phyloP scores from a whole-genome alignment of 495 filamentous ascomycete genomes.

The Penicillium soppii region DNA sequence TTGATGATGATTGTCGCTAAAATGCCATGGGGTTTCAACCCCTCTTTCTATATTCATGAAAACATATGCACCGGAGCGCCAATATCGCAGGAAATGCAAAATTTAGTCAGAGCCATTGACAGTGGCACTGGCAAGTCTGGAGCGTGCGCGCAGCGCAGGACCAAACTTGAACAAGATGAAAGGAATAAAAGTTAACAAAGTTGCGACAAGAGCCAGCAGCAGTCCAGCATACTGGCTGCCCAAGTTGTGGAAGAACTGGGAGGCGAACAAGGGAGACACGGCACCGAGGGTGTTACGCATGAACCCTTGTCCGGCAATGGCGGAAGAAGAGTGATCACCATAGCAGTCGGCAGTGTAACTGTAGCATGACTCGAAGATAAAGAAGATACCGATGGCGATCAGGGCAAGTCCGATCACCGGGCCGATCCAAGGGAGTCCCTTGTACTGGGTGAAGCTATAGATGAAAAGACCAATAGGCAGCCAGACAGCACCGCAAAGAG shows the following conservation, averaged over 20 bases:
- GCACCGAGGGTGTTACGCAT: slow-evolving; percentile 51
- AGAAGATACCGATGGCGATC: slow-evolving; percentile 48
- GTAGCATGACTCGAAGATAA: slow-evolving; percentile 46
- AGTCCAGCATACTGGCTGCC: slow-evolving; percentile 46
- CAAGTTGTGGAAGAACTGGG: slow-evolving; percentile 47
- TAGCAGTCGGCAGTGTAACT: slow-evolving; percentile 48
- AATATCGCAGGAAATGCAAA: background rate
- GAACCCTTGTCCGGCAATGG: slow-evolving; percentile 50
- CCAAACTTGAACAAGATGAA: slow-evolving; percentile 44
- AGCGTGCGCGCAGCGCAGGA: slow-evolving; percentile 35
- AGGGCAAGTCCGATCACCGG: slow-evolving; percentile 54
- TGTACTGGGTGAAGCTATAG: slow-evolving; percentile 75
- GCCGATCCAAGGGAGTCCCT: slow-evolving; percentile 60
- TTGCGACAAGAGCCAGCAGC: slow-evolving; percentile 39
- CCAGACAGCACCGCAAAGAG: slow-evolving; percentile 68
- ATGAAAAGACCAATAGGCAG: slow-evolving; percentile 72
- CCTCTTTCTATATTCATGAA: background rate
- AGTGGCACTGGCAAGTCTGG: slow-evolving; percentile 27
- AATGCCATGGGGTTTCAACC: background rate
- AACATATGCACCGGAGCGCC: background rate
- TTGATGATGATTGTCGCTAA: background rate
- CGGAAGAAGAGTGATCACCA: slow-evolving; percentile 42
- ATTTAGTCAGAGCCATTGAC: slow-evolving; percentile 2
- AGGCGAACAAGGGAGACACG: slow-evolving; percentile 48
- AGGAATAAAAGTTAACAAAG: slow-evolving; percentile 40